These are phyloP conservation scores for Cytospora piceicola DNA, from an alignment of 2,329 filamentous ascomycete genomes.

Conservation along the genomic window DNA sequence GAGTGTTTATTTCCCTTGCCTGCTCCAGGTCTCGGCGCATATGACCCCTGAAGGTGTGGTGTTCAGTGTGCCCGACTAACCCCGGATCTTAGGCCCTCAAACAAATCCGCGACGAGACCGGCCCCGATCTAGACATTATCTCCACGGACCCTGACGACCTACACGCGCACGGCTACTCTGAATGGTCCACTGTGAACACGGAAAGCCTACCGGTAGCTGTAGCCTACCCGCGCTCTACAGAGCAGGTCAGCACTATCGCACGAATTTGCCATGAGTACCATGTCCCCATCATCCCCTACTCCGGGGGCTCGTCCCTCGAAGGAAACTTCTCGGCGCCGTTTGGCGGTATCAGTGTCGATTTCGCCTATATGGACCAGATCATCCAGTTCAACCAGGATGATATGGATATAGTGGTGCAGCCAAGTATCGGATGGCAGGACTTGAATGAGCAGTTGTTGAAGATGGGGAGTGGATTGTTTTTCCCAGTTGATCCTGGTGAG, in stretches of 20 bases:
- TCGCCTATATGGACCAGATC: conserved; percentile 83
- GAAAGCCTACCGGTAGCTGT: conserved; percentile 66
- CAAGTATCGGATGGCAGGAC: conserved; percentile 89
- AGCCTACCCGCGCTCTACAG: conserved; percentile 64
- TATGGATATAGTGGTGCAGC: conserved; percentile 92
- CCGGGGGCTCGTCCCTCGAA: conserved; percentile 83
- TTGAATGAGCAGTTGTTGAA: conserved; percentile 74
- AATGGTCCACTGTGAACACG: conserved; percentile 67
- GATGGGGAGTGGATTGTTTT: conserved; percentile 78
- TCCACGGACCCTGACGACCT: conserved; percentile 67
- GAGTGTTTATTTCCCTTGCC: conserved; percentile 26
- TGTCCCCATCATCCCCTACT: conserved; percentile 85
- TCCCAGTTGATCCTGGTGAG: conserved; percentile 82
- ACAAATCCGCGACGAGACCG: conserved; percentile 55
- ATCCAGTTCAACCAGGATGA: conserved; percentile 80
- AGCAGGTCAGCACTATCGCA: conserved; percentile 62
- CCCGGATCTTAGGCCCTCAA: conserved; percentile 51
- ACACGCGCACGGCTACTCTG: conserved; percentile 66
- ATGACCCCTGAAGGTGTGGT: neutral
- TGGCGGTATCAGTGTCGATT: conserved; percentile 88
- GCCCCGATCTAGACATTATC: conserved; percentile 56
- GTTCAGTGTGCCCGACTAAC: neutral
- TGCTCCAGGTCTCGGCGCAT: too few relatives aligned
- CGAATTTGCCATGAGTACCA: conserved; percentile 77
- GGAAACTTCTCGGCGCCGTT: conserved; percentile 88